Evolutionary conservation across 179 eudicot genomes (phyloP), one percentile per base, ranked within the genome.

Genomic region (Gypsophila paniculata): DNA sequence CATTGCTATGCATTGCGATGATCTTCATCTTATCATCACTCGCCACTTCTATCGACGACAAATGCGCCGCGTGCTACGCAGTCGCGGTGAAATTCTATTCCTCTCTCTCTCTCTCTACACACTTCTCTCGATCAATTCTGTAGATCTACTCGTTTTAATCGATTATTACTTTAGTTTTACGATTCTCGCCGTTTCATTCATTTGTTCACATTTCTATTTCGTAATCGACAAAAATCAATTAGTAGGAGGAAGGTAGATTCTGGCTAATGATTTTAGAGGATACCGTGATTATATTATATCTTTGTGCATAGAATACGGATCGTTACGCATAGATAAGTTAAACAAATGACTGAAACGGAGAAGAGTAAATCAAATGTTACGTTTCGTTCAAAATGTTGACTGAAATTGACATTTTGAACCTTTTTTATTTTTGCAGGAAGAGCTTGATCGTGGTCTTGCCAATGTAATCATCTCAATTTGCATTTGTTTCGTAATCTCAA

Each of bases 61-160:
- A 90, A 67, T 93, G 98, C 77, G 85, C 91, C 32, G 96, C 98
- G 79, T 93, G 98, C 78, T 84, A 85, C 61, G 98, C 96, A 64
- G 90, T 93, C 52, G 96, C 98, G 73, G 98, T 36, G 52, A 54
- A 52, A 53, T 64, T 77, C 75, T 69, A 69, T 72, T 70, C 36
- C 76, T 72, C 46, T 70, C 26, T n/a, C 44, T 36, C 7, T 2
- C 42, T 42, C 46, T 42, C 46, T 42, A 2, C 46, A 6, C 46
- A 6, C 42, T 36, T 13, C 6, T 38, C 79, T 73, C 64, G 73
- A 34, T 75, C 58, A 23, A 72, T 76, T 3, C 18, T 60, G 10
- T 69, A 58, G 69, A 72, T 57, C 75, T 57, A 25, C 63, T 60
- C 67, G 3, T 5, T 9, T 46, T 46, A 54, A 12, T 53, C 21